phyloP scores from a whole-genome alignment of 805 yeast genomes.

The Candida ovalis region DNA sequence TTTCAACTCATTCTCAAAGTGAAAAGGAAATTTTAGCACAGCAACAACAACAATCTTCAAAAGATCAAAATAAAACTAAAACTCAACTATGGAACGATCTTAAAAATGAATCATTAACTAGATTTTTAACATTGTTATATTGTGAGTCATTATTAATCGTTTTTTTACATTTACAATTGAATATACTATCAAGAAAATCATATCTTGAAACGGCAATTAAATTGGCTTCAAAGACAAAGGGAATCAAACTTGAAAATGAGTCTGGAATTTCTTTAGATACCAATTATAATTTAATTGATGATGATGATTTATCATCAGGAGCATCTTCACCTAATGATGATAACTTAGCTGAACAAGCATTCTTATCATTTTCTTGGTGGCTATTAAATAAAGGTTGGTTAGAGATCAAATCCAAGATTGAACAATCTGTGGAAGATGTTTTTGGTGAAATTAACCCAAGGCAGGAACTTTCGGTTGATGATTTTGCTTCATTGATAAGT shows the following conservation, averaged over 20 bases:
- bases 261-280: conserved; percentile 17
- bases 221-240: conserved; percentile 51
- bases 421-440: conserved; percentile 51
- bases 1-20: conserved; percentile 29
- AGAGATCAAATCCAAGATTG: conserved; percentile 48
- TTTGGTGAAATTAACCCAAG: conserved; percentile 68
- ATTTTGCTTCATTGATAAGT: conserved; percentile 47
- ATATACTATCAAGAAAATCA: conserved; percentile 81
- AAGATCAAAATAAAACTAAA: conserved; percentile 37
- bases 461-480: conserved; percentile 60
- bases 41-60: conserved; percentile 21
- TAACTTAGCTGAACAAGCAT: conserved; percentile 71
- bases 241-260: conserved; percentile 26
- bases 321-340: conserved; percentile 24
- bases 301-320: conserved; percentile 21
- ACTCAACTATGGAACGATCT: conserved; percentile 80
- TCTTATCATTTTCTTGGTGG: conserved; percentile 92
- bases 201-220: conserved; percentile 76
- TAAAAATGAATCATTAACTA: conserved; percentile 67
- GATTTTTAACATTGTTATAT: conserved; percentile 69
- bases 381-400: conserved; percentile 82
- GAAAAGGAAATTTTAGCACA: conserved; percentile 10
- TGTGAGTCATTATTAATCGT: conserved; percentile 66
- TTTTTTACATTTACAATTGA: conserved; percentile 80
- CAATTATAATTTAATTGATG: conserved; percentile 18